These are phyloP conservation scores for Polysphondylium violaceum DNA, from an alignment of 78 protist species.

Conservation along the genomic window DNA sequence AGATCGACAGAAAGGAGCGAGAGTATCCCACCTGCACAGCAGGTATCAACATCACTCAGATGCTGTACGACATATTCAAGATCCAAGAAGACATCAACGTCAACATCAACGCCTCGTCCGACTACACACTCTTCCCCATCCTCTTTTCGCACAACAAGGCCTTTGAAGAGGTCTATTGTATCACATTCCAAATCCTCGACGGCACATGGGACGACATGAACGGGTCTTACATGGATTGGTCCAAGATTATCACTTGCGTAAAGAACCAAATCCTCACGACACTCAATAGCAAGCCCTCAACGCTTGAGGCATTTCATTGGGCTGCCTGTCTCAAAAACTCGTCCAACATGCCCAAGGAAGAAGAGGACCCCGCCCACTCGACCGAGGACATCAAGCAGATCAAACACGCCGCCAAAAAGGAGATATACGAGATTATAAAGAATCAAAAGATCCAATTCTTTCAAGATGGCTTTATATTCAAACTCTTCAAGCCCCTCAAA, in stretches of 20 bases:
- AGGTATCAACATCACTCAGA: constrained; percentile 22
- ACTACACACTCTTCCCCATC: constrained; percentile 36
- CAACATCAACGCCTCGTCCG: neutral
- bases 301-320: constrained; percentile 58
- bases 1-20: constrained; percentile 55
- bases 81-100: neutral
- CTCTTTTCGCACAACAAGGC: constrained; percentile 62
- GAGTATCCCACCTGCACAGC: constrained; percentile 72
- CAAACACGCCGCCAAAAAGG: neutral
- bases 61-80: neutral
- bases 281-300: constrained; percentile 46
- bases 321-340: constrained; percentile 6
- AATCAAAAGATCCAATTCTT: constrained; percentile 16
- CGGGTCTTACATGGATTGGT: constrained; percentile 65
- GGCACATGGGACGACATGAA: constrained; percentile 79
- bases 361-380: neutral
- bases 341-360: neutral
- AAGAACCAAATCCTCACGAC: constrained; percentile 43
- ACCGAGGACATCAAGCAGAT: constrained; percentile 49
- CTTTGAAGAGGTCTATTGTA: constrained; percentile 76
- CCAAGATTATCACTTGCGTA: constrained; percentile 58
- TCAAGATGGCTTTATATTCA: constrained; percentile 35
- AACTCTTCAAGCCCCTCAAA: constrained; percentile 43
- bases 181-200: constrained; percentile 59
- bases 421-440: constrained; percentile 3